Percentiles rank a stretch among this genome's conserved stretches.
These are phyloP conservation scores for Alternaria metachromatica DNA, from an alignment of 2,329 filamentous ascomycete genomes.

Conservation along the genomic window DNA sequence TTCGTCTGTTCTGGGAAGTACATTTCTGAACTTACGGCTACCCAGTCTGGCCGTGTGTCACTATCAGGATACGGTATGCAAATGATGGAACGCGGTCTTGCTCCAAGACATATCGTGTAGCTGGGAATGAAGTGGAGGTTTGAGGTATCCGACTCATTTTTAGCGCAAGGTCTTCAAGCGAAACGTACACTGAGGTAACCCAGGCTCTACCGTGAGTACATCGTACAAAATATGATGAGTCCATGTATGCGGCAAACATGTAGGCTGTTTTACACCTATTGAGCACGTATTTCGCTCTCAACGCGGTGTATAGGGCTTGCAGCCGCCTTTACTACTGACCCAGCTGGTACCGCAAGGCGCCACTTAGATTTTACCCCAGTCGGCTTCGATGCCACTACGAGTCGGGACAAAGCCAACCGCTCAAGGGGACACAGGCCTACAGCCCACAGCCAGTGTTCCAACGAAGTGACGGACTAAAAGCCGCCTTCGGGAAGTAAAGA, in stretches of 20 bases:
- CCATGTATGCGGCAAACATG: background rate
- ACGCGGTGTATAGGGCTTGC: background rate
- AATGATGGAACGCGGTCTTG: fast-evolving
- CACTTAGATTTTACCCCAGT: background rate
- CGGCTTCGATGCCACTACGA: background rate
- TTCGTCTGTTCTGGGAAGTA: background rate
- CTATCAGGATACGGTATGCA: background rate
- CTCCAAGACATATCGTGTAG: too few relatives aligned
- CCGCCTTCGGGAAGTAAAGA: background rate
- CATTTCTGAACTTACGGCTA: background rate
- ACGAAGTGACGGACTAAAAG: background rate
- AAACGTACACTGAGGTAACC: background rate
- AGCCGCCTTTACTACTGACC: background rate
- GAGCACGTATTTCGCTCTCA: fast-evolving
- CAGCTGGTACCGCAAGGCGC: background rate
- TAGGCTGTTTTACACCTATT: background rate
- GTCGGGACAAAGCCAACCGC: background rate
- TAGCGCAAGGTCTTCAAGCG: background rate
- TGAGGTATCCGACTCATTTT: background rate
- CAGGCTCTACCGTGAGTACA: background rate
- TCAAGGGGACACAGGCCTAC: background rate
- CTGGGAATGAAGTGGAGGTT: background rate
- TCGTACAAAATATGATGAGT: background rate
- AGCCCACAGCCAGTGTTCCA: background rate
- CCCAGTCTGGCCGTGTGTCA: background rate